phyloP scores from a whole-genome alignment of 1,139 yeast species.

The Hemisphaericaspora subhashii region DNA sequence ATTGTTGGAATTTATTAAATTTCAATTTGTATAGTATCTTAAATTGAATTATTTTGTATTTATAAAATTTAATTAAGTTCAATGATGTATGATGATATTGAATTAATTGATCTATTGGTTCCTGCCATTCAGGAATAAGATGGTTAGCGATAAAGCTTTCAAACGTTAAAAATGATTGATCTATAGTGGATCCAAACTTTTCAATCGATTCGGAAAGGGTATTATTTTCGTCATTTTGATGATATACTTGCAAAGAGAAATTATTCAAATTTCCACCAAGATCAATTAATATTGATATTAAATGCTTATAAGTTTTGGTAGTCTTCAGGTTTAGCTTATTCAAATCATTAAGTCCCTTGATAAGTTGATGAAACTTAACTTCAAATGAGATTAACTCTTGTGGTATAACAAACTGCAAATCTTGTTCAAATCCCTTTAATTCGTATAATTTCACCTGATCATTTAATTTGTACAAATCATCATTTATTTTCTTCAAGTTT shows the following conservation, averaged over 20 bases:
- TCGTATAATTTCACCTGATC: conserved; percentile 38
- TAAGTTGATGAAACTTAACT: conserved; percentile 32
- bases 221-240: conserved; percentile 26
- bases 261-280: conserved; percentile 50
- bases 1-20: conserved; percentile 42
- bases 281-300: conserved; percentile 37
- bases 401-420: conserved; percentile 32
- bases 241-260: conserved; percentile 46
- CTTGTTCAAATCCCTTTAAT: conserved; percentile 23
- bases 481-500: conserved; percentile 35
- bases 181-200: conserved; percentile 48
- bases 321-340: conserved; percentile 35
- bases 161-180: conserved; percentile 39
- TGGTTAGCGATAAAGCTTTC: conserved; percentile 38
- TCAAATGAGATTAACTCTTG: conserved; percentile 36
- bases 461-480: conserved; percentile 34
- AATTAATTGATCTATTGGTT: conserved; percentile 42
- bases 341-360: conserved; percentile 33
- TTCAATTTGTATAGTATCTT: conserved; percentile 42
- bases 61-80: conserved; percentile 44
- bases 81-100: conserved; percentile 42
- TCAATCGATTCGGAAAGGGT: conserved; percentile 37
- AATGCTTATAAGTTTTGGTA: conserved; percentile 30
- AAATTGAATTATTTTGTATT: conserved; percentile 46
- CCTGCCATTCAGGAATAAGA: conserved; percentile 48